Base-by-base conservation (phyloP, 2,329 filamentous ascomycete species). In the Bretziella fagacearum region DNA sequence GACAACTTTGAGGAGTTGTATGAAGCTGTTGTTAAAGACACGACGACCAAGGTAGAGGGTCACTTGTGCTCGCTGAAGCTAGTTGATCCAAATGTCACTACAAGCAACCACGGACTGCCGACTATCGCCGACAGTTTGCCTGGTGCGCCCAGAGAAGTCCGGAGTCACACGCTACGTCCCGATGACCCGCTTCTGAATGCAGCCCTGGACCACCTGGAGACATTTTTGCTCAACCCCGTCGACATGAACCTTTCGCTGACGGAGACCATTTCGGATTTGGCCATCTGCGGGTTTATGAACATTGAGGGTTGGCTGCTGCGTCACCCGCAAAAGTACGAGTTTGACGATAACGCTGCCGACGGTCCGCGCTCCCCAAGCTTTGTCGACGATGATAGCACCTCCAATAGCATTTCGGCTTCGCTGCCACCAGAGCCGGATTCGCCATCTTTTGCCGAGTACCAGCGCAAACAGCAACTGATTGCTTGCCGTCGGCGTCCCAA, bases 251-350 rank as follows among this genome's bases (percentile, higher is more conserved):
- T 98, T 3, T 82, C 81, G 0, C 68, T 95, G 1, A 96, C 89
- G 0, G 84, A 93, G 56, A 74, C 82, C 1, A 68, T 96, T 36
- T 73, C 93, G 23, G 81, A 84, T 53, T 68, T 98, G 33, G 83
- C 83, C 8, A 77, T 83, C 1, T 96, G 91, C 55, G 82, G 85
- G 4, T 82, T 84, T 52, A 80, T 94, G 57, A 77, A 79, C 17
- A 70, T 95, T 10, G 85, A 95, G 57, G 82, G 83, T n/a, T 98
- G 91, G 89, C 66, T 96, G 25, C 67, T 89, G 4, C 78, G 84
- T 13, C 76, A 80, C 46, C 81, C 83, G 3, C 67, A 65, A n/a
- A 69, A 66, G 50, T 82, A 78, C 56, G 63, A 65, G 4, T 82
- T 74, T 50, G 65, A 67, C 41, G 52, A 63, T 58, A 52, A 69